Evolutionary conservation across 2,329 filamentous ascomycete genomes (phyloP).

Genomic region (Paraphaeosphaeria sporulosa): DNA sequence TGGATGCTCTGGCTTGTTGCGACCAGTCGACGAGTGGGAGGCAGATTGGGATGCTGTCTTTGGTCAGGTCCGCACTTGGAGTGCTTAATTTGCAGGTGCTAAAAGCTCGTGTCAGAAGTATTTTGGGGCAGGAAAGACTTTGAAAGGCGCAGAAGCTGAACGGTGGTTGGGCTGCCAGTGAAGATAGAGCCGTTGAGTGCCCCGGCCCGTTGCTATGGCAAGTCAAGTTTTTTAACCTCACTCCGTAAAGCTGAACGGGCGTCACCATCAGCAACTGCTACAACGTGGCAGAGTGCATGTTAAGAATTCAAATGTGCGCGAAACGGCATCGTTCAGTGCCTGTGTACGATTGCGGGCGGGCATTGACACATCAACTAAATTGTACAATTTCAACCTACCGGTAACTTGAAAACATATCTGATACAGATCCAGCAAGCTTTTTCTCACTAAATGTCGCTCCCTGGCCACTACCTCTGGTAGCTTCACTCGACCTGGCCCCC

Average conservation of each 20-base stretch:
- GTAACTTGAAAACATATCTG: too few relatives aligned
- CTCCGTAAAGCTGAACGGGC: not conserved
- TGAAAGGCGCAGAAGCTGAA: not conserved
- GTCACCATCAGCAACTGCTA: too few relatives aligned
- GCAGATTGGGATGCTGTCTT: not conserved
- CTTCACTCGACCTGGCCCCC: not conserved
- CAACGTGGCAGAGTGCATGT: too few relatives aligned
- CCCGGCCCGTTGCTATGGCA: not conserved
- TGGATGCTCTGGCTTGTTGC: not conserved
- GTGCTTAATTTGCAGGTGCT: too few relatives aligned
- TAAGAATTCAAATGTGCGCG: too few relatives aligned
- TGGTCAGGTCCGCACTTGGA: not conserved
- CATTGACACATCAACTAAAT: too few relatives aligned
- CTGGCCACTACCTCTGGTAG: not conserved
- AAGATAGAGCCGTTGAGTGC: not conserved
- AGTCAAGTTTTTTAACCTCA: not conserved
- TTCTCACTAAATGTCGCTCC: not conserved
- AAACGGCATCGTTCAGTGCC: too few relatives aligned
- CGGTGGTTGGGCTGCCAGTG: not conserved
- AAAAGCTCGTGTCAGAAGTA: too few relatives aligned
- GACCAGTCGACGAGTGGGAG: not conserved
- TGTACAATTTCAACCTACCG: too few relatives aligned
- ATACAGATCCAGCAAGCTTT: not conserved
- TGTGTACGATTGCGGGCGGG: too few relatives aligned
- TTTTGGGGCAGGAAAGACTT: too few relatives aligned